Conservation (phyloP, 2,329 filamentous ascomycete species). For the Clarireedia homoeocarpa region DNA sequence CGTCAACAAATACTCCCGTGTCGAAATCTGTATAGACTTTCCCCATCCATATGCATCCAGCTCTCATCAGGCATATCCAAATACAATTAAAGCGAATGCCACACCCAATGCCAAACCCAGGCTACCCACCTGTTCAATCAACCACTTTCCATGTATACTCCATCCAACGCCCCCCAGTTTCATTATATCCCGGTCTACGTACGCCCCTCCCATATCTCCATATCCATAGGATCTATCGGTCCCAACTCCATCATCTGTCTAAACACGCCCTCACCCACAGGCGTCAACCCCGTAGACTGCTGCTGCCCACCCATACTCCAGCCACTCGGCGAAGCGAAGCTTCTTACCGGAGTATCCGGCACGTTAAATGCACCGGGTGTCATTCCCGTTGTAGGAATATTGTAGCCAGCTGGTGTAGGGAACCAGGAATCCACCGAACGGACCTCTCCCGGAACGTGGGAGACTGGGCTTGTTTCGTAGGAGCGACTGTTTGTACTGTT, state of each 20-base stretch:
- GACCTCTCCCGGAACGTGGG: conserved; percentile 17
- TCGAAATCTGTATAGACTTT: no score
- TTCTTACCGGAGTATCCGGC: conserved; percentile 32
- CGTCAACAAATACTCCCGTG: no score
- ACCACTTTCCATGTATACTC: neutral
- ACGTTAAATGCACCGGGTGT: conserved; percentile 32
- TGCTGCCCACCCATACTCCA: conserved; percentile 32
- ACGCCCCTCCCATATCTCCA: conserved; percentile 20
- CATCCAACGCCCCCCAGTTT: neutral
- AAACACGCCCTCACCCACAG: conserved; percentile 49
- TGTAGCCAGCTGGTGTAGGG: conserved; percentile 16
- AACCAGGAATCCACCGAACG: conserved; percentile 27
- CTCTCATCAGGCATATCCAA: no score
- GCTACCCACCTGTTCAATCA: neutral
- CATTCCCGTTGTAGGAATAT: conserved; percentile 16
- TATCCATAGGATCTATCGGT: conserved; percentile 42
- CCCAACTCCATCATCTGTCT: conserved; percentile 50
- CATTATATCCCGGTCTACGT: conserved; percentile 1
- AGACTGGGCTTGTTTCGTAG: conserved; percentile 45
- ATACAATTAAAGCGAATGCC: no score
- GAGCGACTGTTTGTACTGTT: conserved; percentile 37
- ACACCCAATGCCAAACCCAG: neutral
- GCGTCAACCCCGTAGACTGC: conserved; percentile 40
- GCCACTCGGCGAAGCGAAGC: conserved; percentile 37
- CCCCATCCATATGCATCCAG: no score